These are phyloP conservation scores for Starmerella tilneyi DNA, from an alignment of 805 yeast species.

Conservation along the genomic window DNA sequence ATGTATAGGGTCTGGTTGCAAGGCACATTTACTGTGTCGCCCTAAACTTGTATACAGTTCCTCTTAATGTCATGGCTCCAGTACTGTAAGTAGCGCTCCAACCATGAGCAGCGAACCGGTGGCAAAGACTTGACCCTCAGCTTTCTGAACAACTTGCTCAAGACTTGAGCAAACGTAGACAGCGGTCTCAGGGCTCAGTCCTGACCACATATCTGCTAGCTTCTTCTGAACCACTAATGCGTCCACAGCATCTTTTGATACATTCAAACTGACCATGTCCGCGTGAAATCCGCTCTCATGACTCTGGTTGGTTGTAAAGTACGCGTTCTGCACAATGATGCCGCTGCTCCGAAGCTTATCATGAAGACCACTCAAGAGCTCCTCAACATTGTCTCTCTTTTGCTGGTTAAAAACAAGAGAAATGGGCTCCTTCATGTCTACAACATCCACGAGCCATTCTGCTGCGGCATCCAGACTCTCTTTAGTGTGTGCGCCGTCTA, in stretches of 20 bases:
- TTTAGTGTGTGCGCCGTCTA: conserved; percentile 93
- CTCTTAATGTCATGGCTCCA: conserved; percentile 47
- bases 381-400: conserved; percentile 66
- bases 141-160: conserved; percentile 54
- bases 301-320: conserved; percentile 86
- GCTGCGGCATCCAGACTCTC: conserved; percentile 82
- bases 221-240: conserved; percentile 69
- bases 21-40: conserved; percentile 51
- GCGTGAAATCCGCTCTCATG: conserved; percentile 72
- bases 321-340: conserved; percentile 32
- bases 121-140: conserved; percentile 58
- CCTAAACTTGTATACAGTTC: neutral
- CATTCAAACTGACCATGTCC: conserved; percentile 79
- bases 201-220: conserved; percentile 60
- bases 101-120: conserved; percentile 91
- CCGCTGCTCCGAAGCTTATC: conserved; percentile 26
- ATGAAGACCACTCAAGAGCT: conserved; percentile 39
- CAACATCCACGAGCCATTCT: conserved; percentile 51
- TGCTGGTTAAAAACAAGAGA: conserved; percentile 87
- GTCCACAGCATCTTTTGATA: conserved; percentile 67
- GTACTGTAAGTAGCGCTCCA: conserved; percentile 83
- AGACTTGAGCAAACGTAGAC: conserved; percentile 56
- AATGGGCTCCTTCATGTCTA: conserved; percentile 26
- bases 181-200: conserved; percentile 35
- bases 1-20: conserved; percentile 98